Evolutionary conservation across 129 eudicot genomes (phyloP), one percentile per base, ranked within the genome.

Genomic region (Scalesia atractyloides): DNA sequence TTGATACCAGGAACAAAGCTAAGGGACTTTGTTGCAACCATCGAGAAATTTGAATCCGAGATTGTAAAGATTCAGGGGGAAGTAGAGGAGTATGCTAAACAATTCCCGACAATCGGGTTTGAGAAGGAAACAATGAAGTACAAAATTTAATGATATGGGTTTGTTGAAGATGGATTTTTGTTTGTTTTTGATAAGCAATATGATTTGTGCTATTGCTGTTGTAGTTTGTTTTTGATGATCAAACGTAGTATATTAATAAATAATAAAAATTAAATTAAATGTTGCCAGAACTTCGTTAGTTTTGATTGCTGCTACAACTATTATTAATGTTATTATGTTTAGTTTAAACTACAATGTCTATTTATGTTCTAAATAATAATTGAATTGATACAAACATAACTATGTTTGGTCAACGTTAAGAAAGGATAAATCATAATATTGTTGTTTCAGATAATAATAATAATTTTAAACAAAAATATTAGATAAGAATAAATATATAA

Each of bases 41-140:
- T 93, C 1, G 76, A 74, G 76, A 72, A 59, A 9, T 46, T 81
- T 68, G 84, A 85, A 73, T 71, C 89, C 20, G 96, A 86, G 68
- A 63, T 93, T 53, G 17, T 70, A 51, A 87, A 82, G 78, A 84
- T 93, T 18, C 77, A 93, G 36, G 73, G 66, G 3, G 86, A 79
- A 52, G 97, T 93, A 18, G 97, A 93, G 84, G 96, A 89, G 60
- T 93, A 84, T 77, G 98, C 98, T 2, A 89, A 93, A 64, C 97
- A 93, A 65, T 89, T 93, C 59, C 98, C 98, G 0, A 93, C 98
- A 39, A 81, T 93, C 46, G 98, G 98, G 41, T 93, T 93, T 58
- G 96, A 89, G 81, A 93, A 93, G 72, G 95, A 87, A 70, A 87
- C 96, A 13, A 93, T 93, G 97, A 87, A 89, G 70, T 89, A 89